Percentiles rank a stretch among this genome's conserved stretches.
These are phyloP conservation scores for Ophiostoma pallidulum DNA, from an alignment of 2,329 filamentous ascomycete genomes.

Conservation along the genomic window DNA sequence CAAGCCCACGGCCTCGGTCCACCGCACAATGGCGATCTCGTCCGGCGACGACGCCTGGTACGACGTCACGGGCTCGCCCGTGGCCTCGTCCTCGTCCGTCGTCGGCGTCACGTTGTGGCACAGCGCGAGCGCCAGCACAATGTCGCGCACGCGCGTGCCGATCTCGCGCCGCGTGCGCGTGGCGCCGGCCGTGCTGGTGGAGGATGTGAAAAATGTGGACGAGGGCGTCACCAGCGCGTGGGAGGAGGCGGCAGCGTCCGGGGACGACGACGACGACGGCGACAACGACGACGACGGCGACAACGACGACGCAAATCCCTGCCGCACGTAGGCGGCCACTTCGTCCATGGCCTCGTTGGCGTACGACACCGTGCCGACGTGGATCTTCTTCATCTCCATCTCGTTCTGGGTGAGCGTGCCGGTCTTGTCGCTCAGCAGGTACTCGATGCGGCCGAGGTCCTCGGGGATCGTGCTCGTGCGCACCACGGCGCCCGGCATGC, in stretches of 20 bases:
- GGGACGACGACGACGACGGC: too few species aligned
- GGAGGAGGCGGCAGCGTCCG: too few species aligned
- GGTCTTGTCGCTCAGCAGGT: slow-evolving; percentile 92
- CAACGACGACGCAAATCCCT: slow-evolving; percentile 59
- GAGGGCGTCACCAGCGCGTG: slow-evolving; percentile 59
- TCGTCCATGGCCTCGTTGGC: slow-evolving; percentile 99
- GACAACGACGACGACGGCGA: slow-evolving; percentile 63
- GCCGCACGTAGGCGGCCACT: slow-evolving; percentile 73
- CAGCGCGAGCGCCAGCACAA: slow-evolving; percentile 82
- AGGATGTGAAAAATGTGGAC: too few species aligned
- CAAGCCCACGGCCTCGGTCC: slow-evolving; percentile 87
- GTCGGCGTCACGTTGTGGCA: slow-evolving; percentile 98
- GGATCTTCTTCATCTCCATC: slow-evolving; percentile 98
- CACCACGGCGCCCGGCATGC: slow-evolving; percentile 85
- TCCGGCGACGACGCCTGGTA: slow-evolving; percentile 97
- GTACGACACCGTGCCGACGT: slow-evolving; percentile 95
- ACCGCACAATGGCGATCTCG: slow-evolving; percentile 94
- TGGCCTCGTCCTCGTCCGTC: slow-evolving; percentile 57
- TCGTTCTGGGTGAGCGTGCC: slow-evolving; percentile 97
- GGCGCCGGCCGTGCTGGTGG: too few species aligned
- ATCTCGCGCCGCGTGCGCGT: slow-evolving; percentile 89
- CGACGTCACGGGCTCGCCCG: slow-evolving; percentile 65
- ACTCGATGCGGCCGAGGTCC: slow-evolving; percentile 90
- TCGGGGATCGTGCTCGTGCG: slow-evolving; percentile 96
- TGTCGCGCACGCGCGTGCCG: slow-evolving; percentile 81